Conservation (phyloP, 495 filamentous ascomycete species). For the Barbatosphaeria neglecta region DNA sequence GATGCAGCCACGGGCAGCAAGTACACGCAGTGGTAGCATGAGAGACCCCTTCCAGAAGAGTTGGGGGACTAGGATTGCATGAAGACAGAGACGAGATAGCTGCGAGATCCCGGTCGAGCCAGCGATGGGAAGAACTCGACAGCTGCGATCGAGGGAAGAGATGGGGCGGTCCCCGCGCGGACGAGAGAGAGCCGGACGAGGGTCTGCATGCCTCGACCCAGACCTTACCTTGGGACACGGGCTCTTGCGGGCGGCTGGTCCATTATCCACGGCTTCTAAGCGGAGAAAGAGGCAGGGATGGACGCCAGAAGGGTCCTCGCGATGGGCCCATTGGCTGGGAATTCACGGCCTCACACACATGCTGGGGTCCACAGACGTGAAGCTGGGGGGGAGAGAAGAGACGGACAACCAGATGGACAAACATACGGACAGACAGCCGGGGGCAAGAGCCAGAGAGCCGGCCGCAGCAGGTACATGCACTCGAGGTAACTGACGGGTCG, state of each 20-base stretch:
- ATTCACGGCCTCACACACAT: not conserved
- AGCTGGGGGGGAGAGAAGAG: not conserved
- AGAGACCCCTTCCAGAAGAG: constrained; percentile 6
- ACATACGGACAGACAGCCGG: too few species aligned
- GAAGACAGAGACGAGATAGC: constrained; percentile 1
- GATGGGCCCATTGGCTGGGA: not conserved
- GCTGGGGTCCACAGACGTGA: not conserved
- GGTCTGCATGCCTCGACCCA: not conserved
- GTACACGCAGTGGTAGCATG: constrained; percentile 10
- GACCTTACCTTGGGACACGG: not conserved
- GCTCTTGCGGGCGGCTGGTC: not conserved
- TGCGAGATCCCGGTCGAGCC: constrained; percentile 1
- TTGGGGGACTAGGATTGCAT: not conserved
- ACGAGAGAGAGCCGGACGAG: not conserved
- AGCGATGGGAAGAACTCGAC: not conserved
- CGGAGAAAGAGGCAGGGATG: not conserved
- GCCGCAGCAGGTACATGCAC: too few species aligned
- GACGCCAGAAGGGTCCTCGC: not conserved
- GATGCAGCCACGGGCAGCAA: constrained; percentile 1
- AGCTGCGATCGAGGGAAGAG: too few species aligned
- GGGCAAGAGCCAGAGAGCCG: not conserved
- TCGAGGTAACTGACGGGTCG: too few species aligned
- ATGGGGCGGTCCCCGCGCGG: constrained; percentile 2
- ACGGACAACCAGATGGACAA: not conserved
- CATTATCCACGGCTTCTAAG: constrained; percentile 2